Conservation (phyloP, 108 stramenopile species). For the Mediolabrus comicus region DNA sequence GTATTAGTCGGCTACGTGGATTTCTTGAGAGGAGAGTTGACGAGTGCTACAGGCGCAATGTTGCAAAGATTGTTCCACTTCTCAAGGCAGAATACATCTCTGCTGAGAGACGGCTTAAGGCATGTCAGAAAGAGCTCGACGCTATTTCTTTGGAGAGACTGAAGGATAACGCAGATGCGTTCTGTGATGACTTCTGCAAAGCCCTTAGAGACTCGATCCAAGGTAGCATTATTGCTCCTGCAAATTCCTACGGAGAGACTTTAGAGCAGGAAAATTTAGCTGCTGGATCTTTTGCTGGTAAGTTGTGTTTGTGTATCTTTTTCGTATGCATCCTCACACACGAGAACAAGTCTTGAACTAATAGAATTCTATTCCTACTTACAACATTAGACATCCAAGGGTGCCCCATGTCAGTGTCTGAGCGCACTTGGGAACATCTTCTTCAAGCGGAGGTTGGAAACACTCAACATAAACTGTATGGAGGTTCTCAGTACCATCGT, state of each 20-base stretch:
- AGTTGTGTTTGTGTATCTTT: conserved; percentile 1
- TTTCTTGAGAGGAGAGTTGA: conserved; percentile 91
- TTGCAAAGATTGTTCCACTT: conserved; percentile 89
- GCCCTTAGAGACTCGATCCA: conserved; percentile 73
- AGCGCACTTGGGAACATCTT: conserved; percentile 69
- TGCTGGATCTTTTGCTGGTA: conserved; percentile 79
- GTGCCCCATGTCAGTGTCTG: conserved; percentile 76
- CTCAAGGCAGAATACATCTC: conserved; percentile 79
- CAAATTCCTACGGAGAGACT: conserved; percentile 85
- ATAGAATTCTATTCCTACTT: not conserved
- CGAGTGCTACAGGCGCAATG: conserved; percentile 88
- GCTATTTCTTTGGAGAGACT: conserved; percentile 81
- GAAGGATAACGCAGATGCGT: conserved; percentile 75
- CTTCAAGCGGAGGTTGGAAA: conserved; percentile 67
- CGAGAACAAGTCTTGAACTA: not conserved
- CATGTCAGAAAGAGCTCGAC: conserved; percentile 78
- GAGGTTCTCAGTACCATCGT: conserved; percentile 93
- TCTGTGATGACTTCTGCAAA: conserved; percentile 86
- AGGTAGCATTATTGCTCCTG: conserved; percentile 83
- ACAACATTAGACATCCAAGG: conserved; percentile 46
- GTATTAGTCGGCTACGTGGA: conserved; percentile 74
- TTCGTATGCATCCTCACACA: not conserved
- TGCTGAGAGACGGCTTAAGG: conserved; percentile 66
- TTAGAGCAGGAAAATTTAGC: conserved; percentile 75
- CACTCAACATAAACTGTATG: conserved; percentile 78